phyloP scores from a whole-genome alignment of 1,284 basidiomycete species.

The Leccinum pseudoinsigne region DNA sequence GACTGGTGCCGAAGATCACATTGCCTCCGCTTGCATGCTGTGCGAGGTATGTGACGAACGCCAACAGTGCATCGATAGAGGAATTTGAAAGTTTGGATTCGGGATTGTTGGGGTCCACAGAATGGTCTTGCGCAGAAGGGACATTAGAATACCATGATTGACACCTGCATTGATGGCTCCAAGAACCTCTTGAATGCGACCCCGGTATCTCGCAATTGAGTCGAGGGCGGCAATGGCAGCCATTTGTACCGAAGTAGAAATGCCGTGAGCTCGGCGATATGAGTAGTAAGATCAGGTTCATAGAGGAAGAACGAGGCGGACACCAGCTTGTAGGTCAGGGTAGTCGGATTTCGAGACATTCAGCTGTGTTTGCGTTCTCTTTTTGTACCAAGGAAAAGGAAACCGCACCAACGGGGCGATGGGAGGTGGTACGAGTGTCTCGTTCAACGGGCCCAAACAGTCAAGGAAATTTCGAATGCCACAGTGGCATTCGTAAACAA shows the following conservation, averaged over 20 bases:
- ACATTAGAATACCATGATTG: conserved; percentile 94
- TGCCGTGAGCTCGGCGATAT: conserved; percentile 78
- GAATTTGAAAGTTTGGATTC: conserved; percentile 73
- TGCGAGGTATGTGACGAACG: conserved; percentile 87
- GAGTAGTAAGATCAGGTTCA: conserved; percentile 88
- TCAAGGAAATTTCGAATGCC: too few relatives aligned
- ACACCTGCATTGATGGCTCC: conserved; percentile 93
- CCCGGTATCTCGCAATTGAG: conserved; percentile 84
- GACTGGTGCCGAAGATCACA: conserved; percentile 88
- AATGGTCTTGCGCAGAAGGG: conserved; percentile 61
- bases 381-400: too few relatives aligned
- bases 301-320: conserved; percentile 73
- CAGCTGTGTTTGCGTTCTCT: too few relatives aligned
- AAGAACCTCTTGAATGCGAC: conserved; percentile 84
- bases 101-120: too few relatives aligned
- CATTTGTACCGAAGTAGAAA: conserved; percentile 73
- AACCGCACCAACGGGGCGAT: too few relatives aligned
- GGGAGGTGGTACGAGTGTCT: too few relatives aligned
- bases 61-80: conserved; percentile 84
- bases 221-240: conserved; percentile 90
- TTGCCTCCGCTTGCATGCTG: conserved; percentile 84
- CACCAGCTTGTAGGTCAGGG: too few relatives aligned
- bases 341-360: too few relatives aligned
- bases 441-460: too few relatives aligned
- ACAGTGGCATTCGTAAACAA: too few relatives aligned